Evolutionary conservation across 306 rosid species (phyloP), one percentile per base, ranked within the genome.

Genomic region (Geum urbanum): DNA sequence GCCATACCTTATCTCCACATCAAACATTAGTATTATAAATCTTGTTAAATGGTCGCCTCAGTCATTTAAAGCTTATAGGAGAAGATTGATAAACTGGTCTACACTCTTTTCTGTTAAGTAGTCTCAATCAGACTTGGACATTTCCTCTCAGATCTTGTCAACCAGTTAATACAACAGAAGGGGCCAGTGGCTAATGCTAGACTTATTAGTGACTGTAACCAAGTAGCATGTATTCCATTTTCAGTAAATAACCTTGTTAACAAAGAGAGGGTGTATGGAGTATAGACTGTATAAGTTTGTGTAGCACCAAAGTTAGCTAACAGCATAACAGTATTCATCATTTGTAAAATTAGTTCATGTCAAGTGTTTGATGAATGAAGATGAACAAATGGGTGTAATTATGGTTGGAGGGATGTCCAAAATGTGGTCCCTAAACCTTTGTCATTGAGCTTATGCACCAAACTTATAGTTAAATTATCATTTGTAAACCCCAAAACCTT

Each of bases 361-460:
- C 62, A 45, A 73, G 69, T 53, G 40, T 19, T 57, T 7, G 41
- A 62, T 74, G 13, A 6, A 56, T 69, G 66, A 67, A 41, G 8
- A 46, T 74, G 47, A 76, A 76, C 69, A 74, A 76, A 82, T 85
- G 88, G 86, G 62, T 78, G 84, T 46, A 67, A 84, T 87, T 66
- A 81, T 81, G 84, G 66, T 60, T 71, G 81, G 20, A 71, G 80
- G 77, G 79, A 67, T 67, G 69, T 69, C 24, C 46, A 75, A 70
- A 59, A 53, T 69, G 83, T 76, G 89, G 95, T 86, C 92, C 96
- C 9, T 74, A 72, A 59, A 69, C 78, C 79, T 79, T 71, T 57
- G 45, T 77, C 74, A 61, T 72, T 74, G 75, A 46, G 77, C 79
- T 65, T 41, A 14, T 46, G 46, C 19, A 61, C 77, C 56, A 70